Conservation (phyloP, 2,329 filamentous ascomycete genomes). For the Dactylellina leptospora region DNA sequence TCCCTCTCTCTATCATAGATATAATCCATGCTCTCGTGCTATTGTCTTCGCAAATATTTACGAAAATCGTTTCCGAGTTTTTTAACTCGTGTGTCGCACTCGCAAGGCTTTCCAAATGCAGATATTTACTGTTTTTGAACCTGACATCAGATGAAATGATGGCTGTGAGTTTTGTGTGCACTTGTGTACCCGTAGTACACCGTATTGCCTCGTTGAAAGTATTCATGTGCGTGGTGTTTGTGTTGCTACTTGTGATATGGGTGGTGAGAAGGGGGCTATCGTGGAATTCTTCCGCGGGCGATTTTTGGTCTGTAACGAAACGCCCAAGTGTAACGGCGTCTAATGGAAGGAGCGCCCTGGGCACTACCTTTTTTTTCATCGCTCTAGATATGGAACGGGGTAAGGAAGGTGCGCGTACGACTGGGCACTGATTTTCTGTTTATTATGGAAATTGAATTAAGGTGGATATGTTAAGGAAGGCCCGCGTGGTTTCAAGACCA, state of each 20-base stretch:
- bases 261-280: constrained; percentile 16
- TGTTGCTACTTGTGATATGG: constrained; percentile 6
- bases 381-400: too few species aligned
- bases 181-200: not conserved
- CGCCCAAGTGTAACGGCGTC: constrained; percentile 35
- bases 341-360: constrained; percentile 12
- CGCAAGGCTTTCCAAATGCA: not conserved
- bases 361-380: not conserved
- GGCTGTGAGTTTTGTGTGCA: not conserved
- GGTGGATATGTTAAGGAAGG: too few species aligned
- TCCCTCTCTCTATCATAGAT: not conserved
- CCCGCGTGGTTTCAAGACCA: too few species aligned
- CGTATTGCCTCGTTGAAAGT: not conserved
- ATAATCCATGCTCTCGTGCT: constrained; percentile 7
- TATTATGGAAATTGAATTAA: too few species aligned
- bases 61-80: constrained; percentile 24
- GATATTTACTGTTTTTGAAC: not conserved
- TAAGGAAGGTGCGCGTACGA: too few species aligned
- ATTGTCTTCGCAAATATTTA: constrained; percentile 2
- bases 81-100: constrained; percentile 19
- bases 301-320: constrained; percentile 20
- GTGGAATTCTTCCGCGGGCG: constrained; percentile 19
- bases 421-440: too few species aligned
- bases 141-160: not conserved
- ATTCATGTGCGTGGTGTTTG: not conserved